Conservation (phyloP, 176 grass and related monocot species). For the Hsuehochloa calcarea region DNA sequence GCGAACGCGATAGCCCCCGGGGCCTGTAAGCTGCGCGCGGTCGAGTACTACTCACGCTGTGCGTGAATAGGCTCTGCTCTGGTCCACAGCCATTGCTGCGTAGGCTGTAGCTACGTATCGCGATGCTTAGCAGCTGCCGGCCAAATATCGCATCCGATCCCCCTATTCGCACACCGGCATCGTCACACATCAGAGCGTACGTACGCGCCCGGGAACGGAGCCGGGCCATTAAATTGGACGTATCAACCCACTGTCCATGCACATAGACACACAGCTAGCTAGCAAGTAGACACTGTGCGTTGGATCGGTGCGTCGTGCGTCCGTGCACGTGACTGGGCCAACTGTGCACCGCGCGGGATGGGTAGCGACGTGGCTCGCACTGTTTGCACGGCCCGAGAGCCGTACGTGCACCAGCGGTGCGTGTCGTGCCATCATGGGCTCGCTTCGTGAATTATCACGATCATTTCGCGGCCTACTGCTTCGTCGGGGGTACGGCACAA, state of each 20-base stretch:
- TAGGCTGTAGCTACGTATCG: background rate
- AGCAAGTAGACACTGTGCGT: background rate
- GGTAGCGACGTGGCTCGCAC: background rate
- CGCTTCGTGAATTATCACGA: background rate
- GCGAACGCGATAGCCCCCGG: background rate
- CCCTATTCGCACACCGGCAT: background rate
- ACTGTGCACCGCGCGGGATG: conserved; percentile 12
- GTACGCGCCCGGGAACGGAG: background rate
- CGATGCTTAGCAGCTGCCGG: background rate
- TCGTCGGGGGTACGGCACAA: background rate
- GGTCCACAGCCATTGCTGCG: background rate
- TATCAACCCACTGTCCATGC: conserved; percentile 31
- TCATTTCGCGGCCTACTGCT: background rate
- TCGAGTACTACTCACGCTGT: background rate
- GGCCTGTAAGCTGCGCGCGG: background rate
- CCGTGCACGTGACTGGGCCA: background rate
- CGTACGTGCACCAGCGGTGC: background rate
- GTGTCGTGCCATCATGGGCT: background rate
- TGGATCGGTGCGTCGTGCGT: background rate
- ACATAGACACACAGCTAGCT: background rate
- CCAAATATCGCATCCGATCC: background rate
- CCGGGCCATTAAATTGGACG: background rate
- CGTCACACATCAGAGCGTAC: background rate
- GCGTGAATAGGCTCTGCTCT: background rate
- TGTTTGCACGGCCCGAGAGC: background rate